Evolutionary conservation across 768 basidiomycete genomes (phyloP).

Genomic region (Auriscalpium microsporum): DNA sequence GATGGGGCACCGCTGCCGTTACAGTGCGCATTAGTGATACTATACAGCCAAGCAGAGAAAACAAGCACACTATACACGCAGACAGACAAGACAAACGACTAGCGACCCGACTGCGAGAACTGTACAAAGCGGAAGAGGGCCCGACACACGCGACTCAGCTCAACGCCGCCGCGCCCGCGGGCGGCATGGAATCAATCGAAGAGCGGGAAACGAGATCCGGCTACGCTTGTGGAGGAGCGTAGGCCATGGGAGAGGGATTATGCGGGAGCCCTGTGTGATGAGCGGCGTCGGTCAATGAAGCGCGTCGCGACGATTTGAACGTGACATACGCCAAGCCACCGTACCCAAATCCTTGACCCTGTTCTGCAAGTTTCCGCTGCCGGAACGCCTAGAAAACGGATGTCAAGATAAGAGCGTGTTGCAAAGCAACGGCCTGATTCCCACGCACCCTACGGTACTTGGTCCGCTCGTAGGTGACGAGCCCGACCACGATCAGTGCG

Average conservation of each 20-base stretch:
- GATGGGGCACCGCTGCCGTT: neutral
- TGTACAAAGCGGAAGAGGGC: neutral
- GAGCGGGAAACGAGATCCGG: neutral
- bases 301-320: neutral
- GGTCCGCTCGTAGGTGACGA: constrained; percentile 83
- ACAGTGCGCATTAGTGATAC: neutral
- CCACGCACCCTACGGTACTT: constrained; percentile 71
- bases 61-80: neutral
- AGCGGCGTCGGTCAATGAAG: too few species aligned
- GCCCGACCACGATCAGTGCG: constrained; percentile 68
- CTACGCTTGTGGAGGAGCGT: neutral
- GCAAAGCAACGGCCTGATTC: neutral
- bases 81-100: neutral
- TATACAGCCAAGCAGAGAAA: neutral
- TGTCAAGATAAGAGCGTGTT: neutral
- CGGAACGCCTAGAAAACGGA: constrained; percentile 43
- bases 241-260: neutral
- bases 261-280: too few species aligned
- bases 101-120: neutral
- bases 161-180: neutral
- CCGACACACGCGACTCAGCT: neutral
- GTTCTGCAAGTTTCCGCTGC: constrained; percentile 62
- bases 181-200: neutral
- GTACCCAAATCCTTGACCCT: constrained; percentile 49
- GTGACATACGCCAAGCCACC: constrained; percentile 34